These are phyloP conservation scores for Wallacemonas sp. DNA, from an alignment of 208 protist species.

Conservation along the genomic window DNA sequence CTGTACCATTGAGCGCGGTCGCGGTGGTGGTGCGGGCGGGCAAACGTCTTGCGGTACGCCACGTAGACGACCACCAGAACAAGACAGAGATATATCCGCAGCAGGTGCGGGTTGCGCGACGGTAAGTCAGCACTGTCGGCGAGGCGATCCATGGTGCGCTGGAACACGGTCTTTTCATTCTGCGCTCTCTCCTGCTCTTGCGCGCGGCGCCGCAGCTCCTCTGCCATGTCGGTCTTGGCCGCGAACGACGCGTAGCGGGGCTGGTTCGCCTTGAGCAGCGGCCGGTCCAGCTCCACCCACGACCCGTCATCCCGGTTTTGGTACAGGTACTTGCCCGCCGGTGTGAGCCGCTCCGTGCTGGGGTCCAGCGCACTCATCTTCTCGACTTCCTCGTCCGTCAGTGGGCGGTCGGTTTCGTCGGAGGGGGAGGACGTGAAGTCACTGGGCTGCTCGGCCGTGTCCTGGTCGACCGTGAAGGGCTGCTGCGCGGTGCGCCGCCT, in stretches of 20 bases:
- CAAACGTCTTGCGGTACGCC: constrained; percentile 71
- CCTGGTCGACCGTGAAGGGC: constrained; percentile 46
- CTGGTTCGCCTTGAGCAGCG: constrained; percentile 58
- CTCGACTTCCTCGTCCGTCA: constrained; percentile 66
- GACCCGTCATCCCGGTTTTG: constrained; percentile 73
- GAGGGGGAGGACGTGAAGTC: constrained; percentile 8
- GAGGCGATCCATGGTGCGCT: constrained; percentile 56
- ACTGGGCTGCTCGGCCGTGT: not conserved
- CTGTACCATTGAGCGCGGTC: constrained; percentile 55
- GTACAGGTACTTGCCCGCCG: constrained; percentile 71
- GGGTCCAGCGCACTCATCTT: constrained; percentile 76
- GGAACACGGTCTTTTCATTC: constrained; percentile 72
- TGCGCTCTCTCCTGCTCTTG: constrained; percentile 59
- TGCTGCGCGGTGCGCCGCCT: constrained; percentile 12
- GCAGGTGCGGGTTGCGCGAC: constrained; percentile 42
- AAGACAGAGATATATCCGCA: constrained; percentile 51
- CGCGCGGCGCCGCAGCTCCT: constrained; percentile 61
- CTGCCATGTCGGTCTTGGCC: constrained; percentile 58
- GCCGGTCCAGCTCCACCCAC: constrained; percentile 76
- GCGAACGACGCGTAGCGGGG: constrained; percentile 73
- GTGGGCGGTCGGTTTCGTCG: not conserved
- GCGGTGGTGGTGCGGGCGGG: constrained; percentile 43
- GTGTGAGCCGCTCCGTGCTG: constrained; percentile 66
- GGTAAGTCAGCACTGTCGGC: constrained; percentile 71
- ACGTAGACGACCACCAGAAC: constrained; percentile 50